A percentile compares a stretch with the other conserved stretches of the same genome.
Conservation (phyloP, 129 eudicot genomes). For the Calendula officinalis region DNA sequence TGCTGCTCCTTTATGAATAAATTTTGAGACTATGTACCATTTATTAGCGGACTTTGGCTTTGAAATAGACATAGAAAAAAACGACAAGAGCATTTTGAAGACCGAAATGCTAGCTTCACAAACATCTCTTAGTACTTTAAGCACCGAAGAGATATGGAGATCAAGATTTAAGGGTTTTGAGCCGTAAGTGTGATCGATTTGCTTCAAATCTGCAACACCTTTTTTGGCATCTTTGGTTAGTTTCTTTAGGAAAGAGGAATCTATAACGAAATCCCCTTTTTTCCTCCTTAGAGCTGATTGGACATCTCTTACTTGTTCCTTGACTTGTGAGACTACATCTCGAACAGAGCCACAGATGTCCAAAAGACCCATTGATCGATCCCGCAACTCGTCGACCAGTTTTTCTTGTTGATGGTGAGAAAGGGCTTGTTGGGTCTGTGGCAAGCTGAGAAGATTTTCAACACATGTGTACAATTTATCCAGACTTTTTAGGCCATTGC, state of each 20-base stretch:
- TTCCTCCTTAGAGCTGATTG: constrained; percentile 37
- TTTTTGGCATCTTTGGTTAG: constrained; percentile 33
- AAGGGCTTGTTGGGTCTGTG: constrained; percentile 38
- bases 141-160: constrained; percentile 26
- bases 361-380: constrained; percentile 39
- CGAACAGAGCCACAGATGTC: constrained; percentile 33
- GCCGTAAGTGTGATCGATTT: constrained; percentile 16
- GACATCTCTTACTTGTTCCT: constrained; percentile 30
- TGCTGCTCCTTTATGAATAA: constrained; percentile 27
- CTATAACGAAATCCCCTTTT: constrained; percentile 29
- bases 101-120: constrained; percentile 33
- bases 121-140: constrained; percentile 35
- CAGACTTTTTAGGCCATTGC: constrained; percentile 32
- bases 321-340: constrained; percentile 35
- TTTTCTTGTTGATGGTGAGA: constrained; percentile 32
- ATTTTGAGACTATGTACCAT: constrained; percentile 47
- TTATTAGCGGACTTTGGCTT: constrained; percentile 33
- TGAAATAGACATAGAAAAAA: constrained; percentile 25
- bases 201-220: constrained; percentile 30
- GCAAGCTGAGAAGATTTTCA: constrained; percentile 34
- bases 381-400: constrained; percentile 31
- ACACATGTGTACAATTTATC: constrained; percentile 44
- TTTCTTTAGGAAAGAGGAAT: constrained; percentile 26
- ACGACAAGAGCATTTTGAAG: constrained; percentile 33
- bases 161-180: constrained; percentile 28